Percentiles rank a stretch among this genome's conserved stretches.
Evolutionary conservation across 2,329 filamentous ascomycete species (phyloP).

Genomic region (Fusarium concolor): DNA sequence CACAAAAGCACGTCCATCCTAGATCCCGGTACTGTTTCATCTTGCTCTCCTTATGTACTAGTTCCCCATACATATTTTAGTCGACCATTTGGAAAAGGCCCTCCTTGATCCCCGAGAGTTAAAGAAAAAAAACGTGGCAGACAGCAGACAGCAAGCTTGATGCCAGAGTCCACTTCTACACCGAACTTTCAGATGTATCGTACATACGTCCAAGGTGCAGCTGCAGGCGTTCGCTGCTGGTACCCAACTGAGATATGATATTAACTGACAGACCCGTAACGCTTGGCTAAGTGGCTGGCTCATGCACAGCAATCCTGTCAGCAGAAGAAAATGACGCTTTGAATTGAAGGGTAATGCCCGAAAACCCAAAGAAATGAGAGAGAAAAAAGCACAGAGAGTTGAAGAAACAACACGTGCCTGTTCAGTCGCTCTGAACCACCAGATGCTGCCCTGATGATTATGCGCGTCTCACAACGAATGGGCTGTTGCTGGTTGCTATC

Average conservation of each 20-base stretch:
- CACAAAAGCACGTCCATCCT: constrained; percentile 13
- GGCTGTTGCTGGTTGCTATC: constrained; percentile 1
- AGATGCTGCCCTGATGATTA: neutral
- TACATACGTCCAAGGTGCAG: too few relatives aligned
- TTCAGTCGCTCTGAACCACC: neutral
- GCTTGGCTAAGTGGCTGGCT: constrained; percentile 6
- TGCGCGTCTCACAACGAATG: neutral
- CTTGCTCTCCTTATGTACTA: constrained; percentile 15
- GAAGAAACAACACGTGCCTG: constrained; percentile 11
- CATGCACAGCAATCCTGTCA: constrained; percentile 25
- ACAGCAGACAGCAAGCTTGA: constrained; percentile 13
- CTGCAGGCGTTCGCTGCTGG: neutral
- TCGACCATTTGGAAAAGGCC: constrained; percentile 4
- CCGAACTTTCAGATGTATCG: neutral
- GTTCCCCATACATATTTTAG: constrained; percentile 11
- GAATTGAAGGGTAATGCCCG: neutral
- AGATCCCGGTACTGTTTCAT: constrained; percentile 36
- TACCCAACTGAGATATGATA: neutral
- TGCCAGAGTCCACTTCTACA: neutral
- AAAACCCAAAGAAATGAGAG: constrained; percentile 3
- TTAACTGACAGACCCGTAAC: neutral
- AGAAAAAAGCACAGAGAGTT: neutral
- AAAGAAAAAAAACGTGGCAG: constrained; percentile 28
- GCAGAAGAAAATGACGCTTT: constrained; percentile 26
- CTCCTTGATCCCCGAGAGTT: constrained; percentile 11